Conservation (phyloP, 306 rosid species). For the Rosa persica region DNA sequence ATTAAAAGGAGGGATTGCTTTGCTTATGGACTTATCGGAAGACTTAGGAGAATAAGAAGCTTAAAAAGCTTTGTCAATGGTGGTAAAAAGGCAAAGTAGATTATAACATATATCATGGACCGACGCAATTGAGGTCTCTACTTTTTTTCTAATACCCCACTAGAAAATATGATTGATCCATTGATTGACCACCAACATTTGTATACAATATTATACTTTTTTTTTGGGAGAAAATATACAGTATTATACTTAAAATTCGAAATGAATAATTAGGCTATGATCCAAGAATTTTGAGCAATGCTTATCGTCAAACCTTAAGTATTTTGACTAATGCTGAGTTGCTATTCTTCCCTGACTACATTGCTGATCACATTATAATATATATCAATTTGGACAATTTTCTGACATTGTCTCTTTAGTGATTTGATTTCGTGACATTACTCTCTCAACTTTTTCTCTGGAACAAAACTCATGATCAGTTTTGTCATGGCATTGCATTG, state of each 20-base stretch:
- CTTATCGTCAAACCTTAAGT: not conserved
- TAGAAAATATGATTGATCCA: constrained; percentile 57
- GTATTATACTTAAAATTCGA: not conserved
- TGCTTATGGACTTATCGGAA: not conserved
- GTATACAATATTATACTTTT: not conserved
- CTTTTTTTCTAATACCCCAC: constrained; percentile 33
- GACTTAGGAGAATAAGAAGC: constrained; percentile 22
- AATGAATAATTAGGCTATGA: not conserved
- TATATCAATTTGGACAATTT: too few relatives aligned
- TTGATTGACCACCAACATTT: constrained; percentile 41
- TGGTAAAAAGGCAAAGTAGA: constrained; percentile 29
- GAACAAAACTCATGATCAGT: too few relatives aligned
- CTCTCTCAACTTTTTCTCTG: too few relatives aligned
- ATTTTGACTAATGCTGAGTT: not conserved
- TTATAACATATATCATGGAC: constrained; percentile 19
- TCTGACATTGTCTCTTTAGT: too few relatives aligned
- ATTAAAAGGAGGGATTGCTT: constrained; percentile 21
- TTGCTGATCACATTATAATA: too few relatives aligned
- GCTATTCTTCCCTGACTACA: too few relatives aligned
- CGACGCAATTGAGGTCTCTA: constrained; percentile 12
- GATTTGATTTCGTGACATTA: too few relatives aligned
- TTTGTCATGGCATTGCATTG: too few relatives aligned
- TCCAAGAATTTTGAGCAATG: not conserved
- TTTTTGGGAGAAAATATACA: too few relatives aligned
- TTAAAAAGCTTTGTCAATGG: constrained; percentile 33